Evolutionary conservation across 176 grass and related monocot genomes (phyloP), one percentile per base, ranked within the genome.

Genomic region (Tillandsia fasciculata): DNA sequence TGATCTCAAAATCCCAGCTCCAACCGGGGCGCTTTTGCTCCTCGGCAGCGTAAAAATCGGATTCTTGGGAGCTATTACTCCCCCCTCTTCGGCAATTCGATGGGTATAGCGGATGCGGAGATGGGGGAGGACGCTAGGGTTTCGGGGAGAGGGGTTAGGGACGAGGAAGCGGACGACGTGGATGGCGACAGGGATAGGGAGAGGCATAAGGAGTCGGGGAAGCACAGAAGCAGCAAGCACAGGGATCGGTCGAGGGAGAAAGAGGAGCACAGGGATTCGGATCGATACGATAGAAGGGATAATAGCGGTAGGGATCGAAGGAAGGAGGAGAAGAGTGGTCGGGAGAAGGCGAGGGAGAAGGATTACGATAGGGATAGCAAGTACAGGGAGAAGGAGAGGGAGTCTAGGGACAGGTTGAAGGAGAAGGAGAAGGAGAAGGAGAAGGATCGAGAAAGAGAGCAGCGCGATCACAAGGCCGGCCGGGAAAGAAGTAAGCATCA

Each of bases 331-430:
- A 24, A 24, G 24, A 24, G 83, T 1, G 78, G 33, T 42, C 33
- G 87, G 8, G 83, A 52, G 33, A 90, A 79, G 64, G 90, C 85
- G 2, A 86, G 79, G 53, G 89, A 86, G 28, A 77, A 81, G 24
- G 88, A 92, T 47, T 14, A 47, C 18, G 70, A 22, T 2, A 66
- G 72, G 18, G 79, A 85, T 8, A 79, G 12, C 2, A 80, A 74
- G 24, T 23, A 82, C 14, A 84, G 73, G 63, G 88, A 87, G 49
- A 92, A 57, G 67, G 90, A 92, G 8, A 64, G 78, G 52, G 70
- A 73, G 2, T 15, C 10, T 17, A 18, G 53, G 10, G 17, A 59
- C 13, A 84, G 64, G 58, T 83, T 86, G 57, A 93, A 86, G 59
- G 83, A 89, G 26, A 63, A 64, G 58, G 86, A 86, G 57, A 93